These are phyloP conservation scores for Fibroporia radiculosa DNA, from an alignment of 768 basidiomycete species.

Conservation along the genomic window DNA sequence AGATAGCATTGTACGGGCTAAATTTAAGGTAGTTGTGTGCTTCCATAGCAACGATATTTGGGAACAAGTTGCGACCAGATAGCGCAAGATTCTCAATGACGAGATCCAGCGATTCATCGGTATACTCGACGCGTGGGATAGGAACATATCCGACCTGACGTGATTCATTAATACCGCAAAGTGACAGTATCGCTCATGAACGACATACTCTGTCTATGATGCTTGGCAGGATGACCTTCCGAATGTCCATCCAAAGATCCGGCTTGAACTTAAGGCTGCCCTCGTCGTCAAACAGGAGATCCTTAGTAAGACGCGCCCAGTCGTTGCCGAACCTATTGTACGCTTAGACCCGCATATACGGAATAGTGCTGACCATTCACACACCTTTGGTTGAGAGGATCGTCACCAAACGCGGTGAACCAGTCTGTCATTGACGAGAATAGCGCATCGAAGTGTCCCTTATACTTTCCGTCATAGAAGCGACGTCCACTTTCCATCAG, in stretches of 20 bases:
- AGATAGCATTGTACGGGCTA: constrained; percentile 57
- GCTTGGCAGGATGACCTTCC: constrained; percentile 72
- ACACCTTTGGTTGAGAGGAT: constrained; percentile 66
- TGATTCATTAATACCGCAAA: background rate
- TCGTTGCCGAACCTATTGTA: constrained; percentile 58
- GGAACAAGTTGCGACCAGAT: constrained; percentile 84
- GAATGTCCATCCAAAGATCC: constrained; percentile 82
- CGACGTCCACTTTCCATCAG: constrained; percentile 63
- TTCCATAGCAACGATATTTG: constrained; percentile 66
- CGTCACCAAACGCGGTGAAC: constrained; percentile 80
- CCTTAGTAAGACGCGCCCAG: constrained; percentile 72
- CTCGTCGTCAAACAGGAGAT: constrained; percentile 75
- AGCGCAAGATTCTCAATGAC: constrained; percentile 91
- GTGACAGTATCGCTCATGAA: background rate
- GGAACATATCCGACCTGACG: constrained; percentile 68
- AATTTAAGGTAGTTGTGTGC: constrained; percentile 81
- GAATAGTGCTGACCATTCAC: background rate
- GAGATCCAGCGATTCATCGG: constrained; percentile 77
- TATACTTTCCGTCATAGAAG: constrained; percentile 76
- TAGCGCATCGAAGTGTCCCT: constrained; percentile 72
- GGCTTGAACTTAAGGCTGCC: constrained; percentile 86
- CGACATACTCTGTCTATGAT: constrained; percentile 61
- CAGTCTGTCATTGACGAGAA: constrained; percentile 66
- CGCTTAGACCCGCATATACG: background rate
- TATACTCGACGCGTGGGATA: constrained; percentile 92